Base-by-base conservation (phyloP, 2,329 filamentous ascomycete genomes). In the Setomelanomma holmii region DNA sequence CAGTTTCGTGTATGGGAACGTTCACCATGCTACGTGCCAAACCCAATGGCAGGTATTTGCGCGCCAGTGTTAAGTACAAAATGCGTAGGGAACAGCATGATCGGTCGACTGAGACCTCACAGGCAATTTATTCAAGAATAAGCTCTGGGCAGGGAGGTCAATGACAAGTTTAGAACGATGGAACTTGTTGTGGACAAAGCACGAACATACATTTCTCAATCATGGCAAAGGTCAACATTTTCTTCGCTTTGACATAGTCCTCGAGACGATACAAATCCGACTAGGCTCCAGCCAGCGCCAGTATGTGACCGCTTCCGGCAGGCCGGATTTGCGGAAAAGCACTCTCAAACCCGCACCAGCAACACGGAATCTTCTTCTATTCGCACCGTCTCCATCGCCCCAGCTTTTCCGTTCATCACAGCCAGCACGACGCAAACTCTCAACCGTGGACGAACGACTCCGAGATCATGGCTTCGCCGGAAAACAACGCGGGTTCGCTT, bases 21-120 rank as follows among this genome's bases (percentile, higher is more conserved):
- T n/a, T n/a, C n/a, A n/a, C n/a, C n/a, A n/a, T 91, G 88, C 89
- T 89, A 92, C 44, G 89, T 92, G 41, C 89, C 89, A 41, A 92
- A 82, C 46, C 89, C 89, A 58, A 93, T 76, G 63, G 86, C 86
- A 50, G 89, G 88, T 55, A 95, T 93, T 75, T 89, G 86, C 71
- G 83, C 87, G 46, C 90, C 89, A 39, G 86, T 88, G 66, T 85
- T 83, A 60, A 85, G 82, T 23, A 76, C 80, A 70, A 79, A 83
- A 33, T 72, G 73, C 60, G 72, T 64, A 2, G 62, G 54, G 22
- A 66, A 49, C 19, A 62, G 41, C 63, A 67, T 67, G 39, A 14
- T 30, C n/a, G n/a, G n/a, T n/a, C n/a, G n/a, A n/a, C n/a, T n/a
- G n/a, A n/a, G n/a, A n/a, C n/a, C n/a, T n/a, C n/a, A n/a, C n/a